These are phyloP conservation scores for Epichloe sylvatica DNA, from an alignment of 2,329 filamentous ascomycete genomes.

Conservation along the genomic window DNA sequence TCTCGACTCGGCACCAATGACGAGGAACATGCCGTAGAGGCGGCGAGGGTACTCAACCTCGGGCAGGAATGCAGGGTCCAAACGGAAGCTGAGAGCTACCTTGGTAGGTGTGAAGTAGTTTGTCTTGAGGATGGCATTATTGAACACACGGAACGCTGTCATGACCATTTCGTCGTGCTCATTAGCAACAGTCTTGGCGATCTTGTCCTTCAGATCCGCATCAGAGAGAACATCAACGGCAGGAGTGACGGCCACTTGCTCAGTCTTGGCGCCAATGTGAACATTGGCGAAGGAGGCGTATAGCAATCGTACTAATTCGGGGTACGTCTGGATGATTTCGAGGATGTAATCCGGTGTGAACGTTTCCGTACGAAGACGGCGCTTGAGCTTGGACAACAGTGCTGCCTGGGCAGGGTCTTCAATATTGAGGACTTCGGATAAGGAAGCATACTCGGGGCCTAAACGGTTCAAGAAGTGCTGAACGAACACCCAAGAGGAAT, in stretches of 20 bases:
- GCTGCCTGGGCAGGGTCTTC: constrained; percentile 77
- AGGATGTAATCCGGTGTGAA: constrained; percentile 97
- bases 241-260: constrained; percentile 41
- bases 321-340: constrained; percentile 89
- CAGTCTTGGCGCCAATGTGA: constrained; percentile 49
- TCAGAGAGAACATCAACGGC: constrained; percentile 60
- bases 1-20: constrained; percentile 91
- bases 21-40: constrained; percentile 95
- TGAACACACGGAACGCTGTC: constrained; percentile 93
- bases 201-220: constrained; percentile 57
- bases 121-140: constrained; percentile 84
- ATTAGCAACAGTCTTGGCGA: constrained; percentile 68
- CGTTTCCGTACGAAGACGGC: constrained; percentile 84
- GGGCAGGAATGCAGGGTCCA: constrained; percentile 81
- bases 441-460: constrained; percentile 78
- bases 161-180: constrained; percentile 98
- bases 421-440: constrained; percentile 65
- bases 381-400: constrained; percentile 86
- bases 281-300: constrained; percentile 86
- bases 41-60: constrained; percentile 84
- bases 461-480: constrained; percentile 96
- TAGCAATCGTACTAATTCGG: constrained; percentile 69
- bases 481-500: constrained; percentile 95
- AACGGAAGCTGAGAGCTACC: constrained; percentile 89
- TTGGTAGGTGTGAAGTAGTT: constrained; percentile 97